Percentiles rank a stretch among this genome's conserved stretches.
phyloP scores from a whole-genome alignment of 202 grass and related monocot genomes.

The Bolboschoenoplectus hybrid region DNA sequence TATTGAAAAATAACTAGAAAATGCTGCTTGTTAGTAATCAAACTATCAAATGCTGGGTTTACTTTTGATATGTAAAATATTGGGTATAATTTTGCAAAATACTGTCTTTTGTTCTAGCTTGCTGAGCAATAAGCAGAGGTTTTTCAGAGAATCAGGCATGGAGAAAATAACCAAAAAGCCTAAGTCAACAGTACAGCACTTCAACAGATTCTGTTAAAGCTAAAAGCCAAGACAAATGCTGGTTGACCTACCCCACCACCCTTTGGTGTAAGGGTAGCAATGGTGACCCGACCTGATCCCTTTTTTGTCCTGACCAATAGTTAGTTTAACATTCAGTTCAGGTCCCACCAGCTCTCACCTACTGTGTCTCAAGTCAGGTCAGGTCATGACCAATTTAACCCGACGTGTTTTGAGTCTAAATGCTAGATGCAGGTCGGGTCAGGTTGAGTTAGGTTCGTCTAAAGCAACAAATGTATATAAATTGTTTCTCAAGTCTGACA shows the following conservation, averaged over 20 bases:
- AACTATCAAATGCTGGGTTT: neutral
- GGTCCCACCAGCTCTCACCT: neutral
- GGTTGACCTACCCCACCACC: neutral
- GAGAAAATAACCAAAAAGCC: conserved; percentile 1
- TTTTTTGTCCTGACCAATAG: neutral
- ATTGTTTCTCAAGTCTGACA: neutral
- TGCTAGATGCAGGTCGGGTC: neutral
- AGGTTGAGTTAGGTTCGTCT: neutral
- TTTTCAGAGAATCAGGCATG: neutral
- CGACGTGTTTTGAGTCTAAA: neutral
- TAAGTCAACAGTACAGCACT: neutral
- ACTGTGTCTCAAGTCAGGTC: neutral
- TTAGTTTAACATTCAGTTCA: too few relatives aligned
- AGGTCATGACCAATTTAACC: conserved; percentile 6
- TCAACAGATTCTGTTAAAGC: neutral
- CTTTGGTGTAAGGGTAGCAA: neutral
- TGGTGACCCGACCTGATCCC: neutral
- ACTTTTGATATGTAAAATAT: neutral
- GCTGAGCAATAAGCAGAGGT: neutral
- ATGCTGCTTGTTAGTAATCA: neutral
- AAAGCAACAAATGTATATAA: neutral
- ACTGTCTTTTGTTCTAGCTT: neutral
- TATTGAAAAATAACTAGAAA: neutral
- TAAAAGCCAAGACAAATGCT: neutral
- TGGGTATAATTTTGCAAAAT: conserved; percentile 13